These are phyloP conservation scores for Aegilops sharonensis DNA, from an alignment of 176 grass and related monocot species.

Conservation along the genomic window DNA sequence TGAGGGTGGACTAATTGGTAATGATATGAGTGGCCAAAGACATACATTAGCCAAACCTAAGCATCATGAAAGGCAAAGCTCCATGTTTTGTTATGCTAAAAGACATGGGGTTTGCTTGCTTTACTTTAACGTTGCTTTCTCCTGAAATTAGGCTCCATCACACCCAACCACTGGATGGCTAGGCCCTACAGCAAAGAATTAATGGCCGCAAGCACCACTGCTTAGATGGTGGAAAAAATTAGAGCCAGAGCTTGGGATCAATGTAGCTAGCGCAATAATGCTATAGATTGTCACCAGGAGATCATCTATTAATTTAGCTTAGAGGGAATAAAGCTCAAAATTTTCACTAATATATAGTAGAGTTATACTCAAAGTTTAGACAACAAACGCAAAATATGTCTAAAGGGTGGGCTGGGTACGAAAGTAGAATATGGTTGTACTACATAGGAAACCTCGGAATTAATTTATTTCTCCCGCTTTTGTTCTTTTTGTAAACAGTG, in stretches of 20 bases:
- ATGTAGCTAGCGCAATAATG: slow-evolving; percentile 7
- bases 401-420: background rate
- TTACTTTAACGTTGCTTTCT: slow-evolving; percentile 45
- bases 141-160: slow-evolving; percentile 33
- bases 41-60: slow-evolving; percentile 34
- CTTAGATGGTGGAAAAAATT: slow-evolving; percentile 2
- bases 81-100: slow-evolving; percentile 36
- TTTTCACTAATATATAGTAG: background rate
- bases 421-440: background rate
- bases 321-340: slow-evolving; percentile 28
- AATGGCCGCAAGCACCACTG: background rate
- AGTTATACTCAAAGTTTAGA: slow-evolving; percentile 1
- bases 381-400: background rate
- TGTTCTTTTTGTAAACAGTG: no score
- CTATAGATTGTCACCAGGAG: background rate
- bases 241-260: background rate
- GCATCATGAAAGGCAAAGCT: slow-evolving; percentile 31
- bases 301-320: slow-evolving; percentile 8
- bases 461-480: no score
- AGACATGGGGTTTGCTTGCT: slow-evolving; percentile 6
- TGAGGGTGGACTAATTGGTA: background rate
- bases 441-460: background rate
- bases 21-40: slow-evolving; percentile 4
- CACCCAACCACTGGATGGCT: slow-evolving; percentile 16
- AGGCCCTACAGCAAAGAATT: background rate